A percentile compares a stretch with the other conserved stretches of the same genome.
Evolutionary conservation across 148 eudicot genomes (phyloP).

Genomic region (Vaccinium myrtillus): DNA sequence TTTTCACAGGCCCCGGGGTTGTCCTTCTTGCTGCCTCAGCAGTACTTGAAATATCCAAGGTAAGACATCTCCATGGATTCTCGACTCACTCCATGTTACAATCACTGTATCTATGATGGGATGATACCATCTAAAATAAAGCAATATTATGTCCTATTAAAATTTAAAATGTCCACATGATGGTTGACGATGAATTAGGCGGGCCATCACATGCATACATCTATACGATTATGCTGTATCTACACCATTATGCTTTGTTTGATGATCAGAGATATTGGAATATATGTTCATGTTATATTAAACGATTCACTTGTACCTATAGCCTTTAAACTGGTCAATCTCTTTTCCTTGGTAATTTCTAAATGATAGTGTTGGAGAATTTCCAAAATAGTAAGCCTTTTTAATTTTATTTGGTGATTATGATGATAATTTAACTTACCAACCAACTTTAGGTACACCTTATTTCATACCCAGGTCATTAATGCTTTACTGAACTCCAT

Average conservation of each 20-base stretch:
- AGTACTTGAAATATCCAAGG: conserved; percentile 83
- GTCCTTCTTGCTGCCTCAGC: conserved; percentile 84
- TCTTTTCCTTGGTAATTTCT: background rate
- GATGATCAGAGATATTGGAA: background rate
- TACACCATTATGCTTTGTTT: background rate
- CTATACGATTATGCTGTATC: background rate
- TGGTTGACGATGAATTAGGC: background rate
- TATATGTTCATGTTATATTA: background rate
- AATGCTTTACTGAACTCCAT: conserved; percentile 13
- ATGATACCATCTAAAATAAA: background rate
- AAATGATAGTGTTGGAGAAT: background rate
- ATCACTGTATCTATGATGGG: background rate
- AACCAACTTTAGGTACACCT: background rate
- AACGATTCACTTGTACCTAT: background rate
- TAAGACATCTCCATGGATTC: conserved; percentile 26
- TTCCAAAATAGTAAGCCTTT: background rate
- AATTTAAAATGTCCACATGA: background rate
- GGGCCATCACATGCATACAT: background rate
- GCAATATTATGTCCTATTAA: background rate
- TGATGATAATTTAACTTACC: background rate
- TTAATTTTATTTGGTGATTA: background rate
- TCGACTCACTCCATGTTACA: background rate
- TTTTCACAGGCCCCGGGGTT: conserved; percentile 92
- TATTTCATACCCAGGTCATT: conserved; percentile 3
- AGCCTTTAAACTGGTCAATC: background rate